Percentiles rank a stretch among this genome's conserved stretches.
These are phyloP conservation scores for Plasmopara viticola DNA, from an alignment of 352 stramenopile species.

Conservation along the genomic window DNA sequence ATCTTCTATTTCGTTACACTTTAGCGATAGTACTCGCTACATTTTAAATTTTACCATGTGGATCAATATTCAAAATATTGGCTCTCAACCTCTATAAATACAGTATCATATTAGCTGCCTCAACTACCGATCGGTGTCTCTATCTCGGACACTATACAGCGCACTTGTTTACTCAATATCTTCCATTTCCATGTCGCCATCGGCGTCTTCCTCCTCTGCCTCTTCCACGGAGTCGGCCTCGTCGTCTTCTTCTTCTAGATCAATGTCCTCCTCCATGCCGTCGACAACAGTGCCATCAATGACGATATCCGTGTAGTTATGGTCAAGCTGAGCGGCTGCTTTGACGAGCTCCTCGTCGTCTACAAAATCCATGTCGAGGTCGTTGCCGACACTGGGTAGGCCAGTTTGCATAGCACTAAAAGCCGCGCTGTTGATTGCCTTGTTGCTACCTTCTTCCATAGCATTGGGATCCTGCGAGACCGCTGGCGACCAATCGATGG, in stretches of 20 bases:
- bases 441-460: slow-evolving; percentile 29
- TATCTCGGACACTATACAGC: slow-evolving; percentile 5
- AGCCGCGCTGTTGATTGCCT: slow-evolving; percentile 8
- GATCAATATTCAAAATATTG: background rate
- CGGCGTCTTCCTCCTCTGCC: slow-evolving; percentile 59
- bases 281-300: slow-evolving; percentile 52
- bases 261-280: slow-evolving; percentile 59
- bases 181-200: slow-evolving; percentile 75
- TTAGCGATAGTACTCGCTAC: background rate
- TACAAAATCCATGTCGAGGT: slow-evolving; percentile 67
- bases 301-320: slow-evolving; percentile 87
- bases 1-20: slow-evolving; percentile 18
- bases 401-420: slow-evolving; percentile 23
- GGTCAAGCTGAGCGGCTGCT: slow-evolving; percentile 74
- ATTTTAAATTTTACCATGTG: background rate
- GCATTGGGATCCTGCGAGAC: slow-evolving; percentile 38
- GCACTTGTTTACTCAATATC: slow-evolving; percentile 28
- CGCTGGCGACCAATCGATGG: slow-evolving; percentile 92
- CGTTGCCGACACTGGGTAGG: slow-evolving; percentile 15
- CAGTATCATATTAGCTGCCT: slow-evolving; percentile 25
- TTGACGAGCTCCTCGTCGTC: slow-evolving; percentile 85
- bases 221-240: slow-evolving; percentile 61
- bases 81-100: slow-evolving; percentile 56
- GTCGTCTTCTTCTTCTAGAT: slow-evolving; percentile 58
- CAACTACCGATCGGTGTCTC: slow-evolving; percentile 1